Base-by-base conservation (phyloP, 306 rosid genomes). In the Hippophae gyantsensis region DNA sequence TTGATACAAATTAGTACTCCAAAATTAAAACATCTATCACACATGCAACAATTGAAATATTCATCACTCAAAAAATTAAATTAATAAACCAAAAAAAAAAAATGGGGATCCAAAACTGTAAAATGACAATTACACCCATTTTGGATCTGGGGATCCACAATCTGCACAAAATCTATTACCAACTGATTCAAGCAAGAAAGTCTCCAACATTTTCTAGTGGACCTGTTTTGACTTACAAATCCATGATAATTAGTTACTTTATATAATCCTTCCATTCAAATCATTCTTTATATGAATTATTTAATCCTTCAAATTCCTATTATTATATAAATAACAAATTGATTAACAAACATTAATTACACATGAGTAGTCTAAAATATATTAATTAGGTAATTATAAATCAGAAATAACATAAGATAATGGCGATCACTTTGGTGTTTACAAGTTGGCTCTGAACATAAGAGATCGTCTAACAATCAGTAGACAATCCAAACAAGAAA, bases 1-100 rank as follows among this genome's bases (percentile, higher is more conserved):
- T 87, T 85, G 74, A 90, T 90, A 72, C 98, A 90, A 57, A 90
- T 87, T 59, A 85, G 82, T 64, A 75, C 87, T 62, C 98, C 96
- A 26, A 87, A 72, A 69, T 54, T 90, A 64, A 86, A 58, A 72
- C 96, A 87, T 78, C 96, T 90, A 80, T 63, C 45, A 55, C 54
- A 18, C 55, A 18, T 18, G 18, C 18, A 73, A 66, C 50, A 69
- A 74, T 67, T 43, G 49, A 0, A 18, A 18, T 18, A 18, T 18
- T 18, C 18, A 18, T 18, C 18, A 18, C 18, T 18, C 32, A 64
- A 1, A 45, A 64, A 45, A 12, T 46, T 54, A 1, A 3, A 8
- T 54, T 64, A n/a, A 6, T 43, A 53, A 43, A 23, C 25, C 8
- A 12, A 12, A 18, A 18, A 32, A 7, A 59, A 18, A 10, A 48